Conservation (phyloP, 1,284 basidiomycete genomes). For the Wolfiporia cocos region DNA sequence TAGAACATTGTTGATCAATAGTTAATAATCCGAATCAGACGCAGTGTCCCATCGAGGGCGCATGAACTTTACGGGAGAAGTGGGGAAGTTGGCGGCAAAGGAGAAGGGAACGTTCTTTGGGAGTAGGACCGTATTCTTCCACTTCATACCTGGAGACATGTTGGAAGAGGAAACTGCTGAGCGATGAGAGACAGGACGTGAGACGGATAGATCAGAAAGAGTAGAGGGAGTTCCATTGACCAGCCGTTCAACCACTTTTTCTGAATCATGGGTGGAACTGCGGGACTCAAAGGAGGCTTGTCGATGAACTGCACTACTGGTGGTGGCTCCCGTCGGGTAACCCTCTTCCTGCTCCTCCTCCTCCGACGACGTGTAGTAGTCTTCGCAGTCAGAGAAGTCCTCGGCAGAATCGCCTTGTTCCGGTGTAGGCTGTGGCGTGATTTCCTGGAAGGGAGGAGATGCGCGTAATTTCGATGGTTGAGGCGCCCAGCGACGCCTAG, state of each 20-base stretch:
- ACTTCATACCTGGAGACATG: constrained; percentile 29
- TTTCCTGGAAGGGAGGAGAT: neutral
- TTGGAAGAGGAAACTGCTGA: constrained; percentile 7
- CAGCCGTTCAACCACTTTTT: constrained; percentile 23
- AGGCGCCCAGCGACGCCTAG: constrained; percentile 46
- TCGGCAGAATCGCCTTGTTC: neutral
- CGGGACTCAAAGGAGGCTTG: constrained; percentile 12
- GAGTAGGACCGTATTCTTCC: constrained; percentile 33
- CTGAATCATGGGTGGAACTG: constrained; percentile 22
- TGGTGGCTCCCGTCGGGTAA: too few species aligned
- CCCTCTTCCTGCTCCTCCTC: too few species aligned
- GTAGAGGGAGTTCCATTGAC: constrained; percentile 12
- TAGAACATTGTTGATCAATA: constrained; percentile 1
- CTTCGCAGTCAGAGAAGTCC: neutral
- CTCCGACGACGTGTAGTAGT: neutral
- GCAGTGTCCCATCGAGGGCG: constrained; percentile 55
- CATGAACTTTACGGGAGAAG: constrained; percentile 40
- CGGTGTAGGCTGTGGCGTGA: neutral
- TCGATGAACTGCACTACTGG: neutral
- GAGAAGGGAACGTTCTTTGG: constrained; percentile 28
- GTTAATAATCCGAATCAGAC: constrained; percentile 29
- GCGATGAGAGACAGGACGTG: constrained; percentile 3
- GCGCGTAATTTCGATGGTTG: constrained; percentile 7
- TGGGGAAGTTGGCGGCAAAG: constrained; percentile 31
- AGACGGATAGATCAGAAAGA: constrained; percentile 10